phyloP scores from a whole-genome alignment of 257 asterid species.

The Nicotiana benthamiana region DNA sequence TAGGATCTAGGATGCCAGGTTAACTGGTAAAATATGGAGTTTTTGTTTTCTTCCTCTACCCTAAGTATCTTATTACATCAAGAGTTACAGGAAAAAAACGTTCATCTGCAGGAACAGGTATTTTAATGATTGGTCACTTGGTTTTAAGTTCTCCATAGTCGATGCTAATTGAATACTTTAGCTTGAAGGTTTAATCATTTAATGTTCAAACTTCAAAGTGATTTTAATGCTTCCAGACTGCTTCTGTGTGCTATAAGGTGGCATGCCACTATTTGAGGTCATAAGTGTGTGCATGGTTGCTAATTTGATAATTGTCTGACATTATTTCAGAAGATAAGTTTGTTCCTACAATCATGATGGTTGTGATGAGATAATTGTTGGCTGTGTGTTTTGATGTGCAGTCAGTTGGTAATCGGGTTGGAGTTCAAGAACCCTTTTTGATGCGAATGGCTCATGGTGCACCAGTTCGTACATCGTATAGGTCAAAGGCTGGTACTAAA shows the following conservation, averaged over 20 bases:
- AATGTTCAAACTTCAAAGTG: neutral
- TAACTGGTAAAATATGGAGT: neutral
- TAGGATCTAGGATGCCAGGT: neutral
- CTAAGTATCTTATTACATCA: neutral
- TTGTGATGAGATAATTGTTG: neutral
- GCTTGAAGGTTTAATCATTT: neutral
- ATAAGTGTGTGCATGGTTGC: neutral
- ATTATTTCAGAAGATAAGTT: neutral
- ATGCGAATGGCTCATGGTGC: conserved; percentile 99
- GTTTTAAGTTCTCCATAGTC: neutral
- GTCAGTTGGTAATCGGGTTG: conserved; percentile 96
- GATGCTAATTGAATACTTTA: neutral
- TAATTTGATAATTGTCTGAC: neutral
- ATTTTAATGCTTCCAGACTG: neutral
- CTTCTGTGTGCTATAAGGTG: neutral
- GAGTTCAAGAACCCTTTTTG: conserved; percentile 89
- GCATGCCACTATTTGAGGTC: neutral
- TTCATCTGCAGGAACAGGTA: neutral
- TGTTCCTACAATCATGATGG: neutral
- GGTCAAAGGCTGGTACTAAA: conserved; percentile 44
- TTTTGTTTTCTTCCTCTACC: neutral
- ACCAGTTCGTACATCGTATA: conserved; percentile 43
- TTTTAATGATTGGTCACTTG: neutral
- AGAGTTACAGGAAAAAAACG: neutral
- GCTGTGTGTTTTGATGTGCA: conserved; percentile 31